phyloP scores from a whole-genome alignment of 2,329 filamentous ascomycete genomes.

The Hypoxylon sp. region DNA sequence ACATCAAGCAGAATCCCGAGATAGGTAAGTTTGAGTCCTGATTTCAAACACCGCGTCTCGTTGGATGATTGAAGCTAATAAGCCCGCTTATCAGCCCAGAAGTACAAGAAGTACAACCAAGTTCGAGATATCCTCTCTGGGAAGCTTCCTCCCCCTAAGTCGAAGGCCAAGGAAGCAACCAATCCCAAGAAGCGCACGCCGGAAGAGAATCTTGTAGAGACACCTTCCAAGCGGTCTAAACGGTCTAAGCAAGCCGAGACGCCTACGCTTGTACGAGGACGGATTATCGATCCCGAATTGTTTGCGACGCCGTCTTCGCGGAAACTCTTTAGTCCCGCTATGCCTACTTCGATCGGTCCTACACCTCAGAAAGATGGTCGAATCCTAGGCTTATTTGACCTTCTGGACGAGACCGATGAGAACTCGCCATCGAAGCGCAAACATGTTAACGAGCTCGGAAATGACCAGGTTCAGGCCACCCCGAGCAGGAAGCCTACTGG shows the following conservation, averaged over 20 bases:
- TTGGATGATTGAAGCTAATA: slow-evolving; percentile 5
- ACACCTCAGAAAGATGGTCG: slow-evolving; percentile 83
- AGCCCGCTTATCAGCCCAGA: slow-evolving; percentile 59
- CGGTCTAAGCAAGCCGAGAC: slow-evolving; percentile 57
- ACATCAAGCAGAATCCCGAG: slow-evolving; percentile 76
- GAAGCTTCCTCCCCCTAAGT: slow-evolving; percentile 56
- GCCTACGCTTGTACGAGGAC: slow-evolving; percentile 52
- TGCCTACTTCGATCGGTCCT: slow-evolving; percentile 73
- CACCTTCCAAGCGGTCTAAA: slow-evolving; percentile 64
- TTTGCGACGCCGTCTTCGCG: slow-evolving; percentile 65
- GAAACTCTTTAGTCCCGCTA: slow-evolving; percentile 67
- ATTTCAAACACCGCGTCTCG: neutral
- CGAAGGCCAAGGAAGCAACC: slow-evolving; percentile 48
- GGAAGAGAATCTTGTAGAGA: slow-evolving; percentile 50
- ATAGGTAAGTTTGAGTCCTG: slow-evolving; percentile 65
- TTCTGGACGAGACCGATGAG: slow-evolving; percentile 62
- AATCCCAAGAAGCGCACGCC: slow-evolving; percentile 54
- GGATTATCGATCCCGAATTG: slow-evolving; percentile 47
- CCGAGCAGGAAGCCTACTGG: slow-evolving; percentile 54
- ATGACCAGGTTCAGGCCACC: slow-evolving; percentile 50
- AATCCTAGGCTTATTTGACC: slow-evolving; percentile 80
- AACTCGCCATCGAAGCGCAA: slow-evolving; percentile 59
- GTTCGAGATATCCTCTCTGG: slow-evolving; percentile 67
- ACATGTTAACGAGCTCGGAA: slow-evolving; percentile 50
- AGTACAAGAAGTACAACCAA: slow-evolving; percentile 80